Base-by-base conservation (phyloP, 2,329 filamentous ascomycete species). In the Colletotrichum abscissum region DNA sequence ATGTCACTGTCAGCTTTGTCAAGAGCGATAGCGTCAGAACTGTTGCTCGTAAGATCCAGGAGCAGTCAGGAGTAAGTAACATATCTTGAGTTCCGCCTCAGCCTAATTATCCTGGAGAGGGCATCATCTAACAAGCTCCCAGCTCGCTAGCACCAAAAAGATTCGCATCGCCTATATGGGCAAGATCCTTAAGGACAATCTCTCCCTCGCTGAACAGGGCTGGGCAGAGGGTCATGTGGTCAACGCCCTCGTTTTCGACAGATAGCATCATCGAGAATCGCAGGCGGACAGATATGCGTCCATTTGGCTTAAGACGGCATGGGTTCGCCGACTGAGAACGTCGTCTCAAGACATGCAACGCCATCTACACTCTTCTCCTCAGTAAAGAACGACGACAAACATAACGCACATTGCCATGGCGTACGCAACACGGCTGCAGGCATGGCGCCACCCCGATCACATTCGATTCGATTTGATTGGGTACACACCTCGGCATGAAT, bases 111-210 rank as follows among this genome's bases (percentile, higher is more conserved):
- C 2, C 24, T 14, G 2, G 5, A 42, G n/a, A 12, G 5, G 7
- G 14, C 4, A 42, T 5, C 54, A 12, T 16, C 62, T 67, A 16
- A 59, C 65, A 12, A 7, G 33, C 67, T 9, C 52, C 22, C 76
- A 93, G 92, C 84, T 95, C 38, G 81, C 88, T 2, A 80, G 85
- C 8, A 85, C 84, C 57, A 90, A 90, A 74, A 89, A 87, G 60
- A 86, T 98, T 63, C 90, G 91, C 67, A 89, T 98, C 72, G 92
- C 91, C 24, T 97, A 97, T 81, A 88, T 97, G 82, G 95, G 95
- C 76, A 94, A 92, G 80, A 90, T 95, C 63, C 88, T 98, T 58
- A 91, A 92, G 76, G 94, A 96, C 75, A 87, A 88, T 67, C 80
- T 89, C 24, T 88, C 92, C 1, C 84, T 98, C 22, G 82, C 86